Percentiles rank a stretch among this genome's conserved stretches.
Evolutionary conservation across 345 rosid species (phyloP).

Genomic region (Isatis tinctoria): DNA sequence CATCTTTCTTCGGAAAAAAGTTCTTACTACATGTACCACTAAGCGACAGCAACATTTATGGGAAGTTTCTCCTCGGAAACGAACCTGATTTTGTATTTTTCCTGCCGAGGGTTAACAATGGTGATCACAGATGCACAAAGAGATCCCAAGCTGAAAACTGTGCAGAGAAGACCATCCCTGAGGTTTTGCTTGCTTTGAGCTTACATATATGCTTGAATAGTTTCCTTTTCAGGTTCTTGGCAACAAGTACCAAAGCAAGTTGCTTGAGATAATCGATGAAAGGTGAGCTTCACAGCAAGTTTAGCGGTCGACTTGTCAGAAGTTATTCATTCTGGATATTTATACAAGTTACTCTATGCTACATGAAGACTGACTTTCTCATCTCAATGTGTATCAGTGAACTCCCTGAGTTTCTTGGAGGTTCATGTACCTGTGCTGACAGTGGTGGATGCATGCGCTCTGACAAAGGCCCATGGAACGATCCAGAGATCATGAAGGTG

Average conservation of each 20-base stretch:
- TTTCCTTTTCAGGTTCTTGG: constrained; percentile 48
- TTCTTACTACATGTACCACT: background rate
- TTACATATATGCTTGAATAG: background rate
- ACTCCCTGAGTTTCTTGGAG: constrained; percentile 89
- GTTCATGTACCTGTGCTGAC: constrained; percentile 82
- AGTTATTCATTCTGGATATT: too few species aligned
- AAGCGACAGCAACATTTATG: background rate
- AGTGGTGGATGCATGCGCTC: constrained; percentile 88
- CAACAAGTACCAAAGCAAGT: constrained; percentile 87
- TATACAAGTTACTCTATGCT: background rate
- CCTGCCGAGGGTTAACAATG: constrained; percentile 67
- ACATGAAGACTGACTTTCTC: constrained; percentile 1
- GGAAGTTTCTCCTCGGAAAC: background rate
- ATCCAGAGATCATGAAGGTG: constrained; percentile 72
- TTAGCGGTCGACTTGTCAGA: background rate
- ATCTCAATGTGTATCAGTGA: constrained; percentile 45
- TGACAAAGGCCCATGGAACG: constrained; percentile 96
- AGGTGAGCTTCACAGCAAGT: constrained; percentile 33
- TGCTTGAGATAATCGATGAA: constrained; percentile 88
- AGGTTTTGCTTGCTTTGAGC: constrained; percentile 36
- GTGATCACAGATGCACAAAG: constrained; percentile 62
- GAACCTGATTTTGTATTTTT: background rate
- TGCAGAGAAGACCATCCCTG: constrained; percentile 48
- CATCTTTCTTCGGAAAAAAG: background rate
- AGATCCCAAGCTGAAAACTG: constrained; percentile 20